These are phyloP conservation scores for Agapanthus africanus DNA, from an alignment of 106 monocot genomes.

Conservation along the genomic window DNA sequence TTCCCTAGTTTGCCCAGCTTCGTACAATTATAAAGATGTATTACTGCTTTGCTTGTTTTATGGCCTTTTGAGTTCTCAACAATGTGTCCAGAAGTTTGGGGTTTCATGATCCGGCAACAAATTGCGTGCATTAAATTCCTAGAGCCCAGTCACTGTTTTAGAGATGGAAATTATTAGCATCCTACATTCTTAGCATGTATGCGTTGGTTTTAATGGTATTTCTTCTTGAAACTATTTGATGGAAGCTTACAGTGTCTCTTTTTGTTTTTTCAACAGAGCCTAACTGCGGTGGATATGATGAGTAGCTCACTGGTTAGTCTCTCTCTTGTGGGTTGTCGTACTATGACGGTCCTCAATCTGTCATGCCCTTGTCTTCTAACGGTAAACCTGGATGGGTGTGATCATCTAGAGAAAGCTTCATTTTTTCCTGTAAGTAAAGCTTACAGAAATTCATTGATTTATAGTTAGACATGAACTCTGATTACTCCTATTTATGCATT, in stretches of 20 bases:
- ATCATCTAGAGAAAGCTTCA: constrained; percentile 80
- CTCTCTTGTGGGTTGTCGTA: constrained; percentile 83
- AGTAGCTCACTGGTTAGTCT: constrained; percentile 59
- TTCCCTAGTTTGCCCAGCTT: no score
- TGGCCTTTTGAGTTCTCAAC: no score
- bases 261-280: constrained; percentile 27
- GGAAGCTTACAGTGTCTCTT: background rate
- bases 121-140: no score
- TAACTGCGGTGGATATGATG: constrained; percentile 47
- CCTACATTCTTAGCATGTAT: background rate
- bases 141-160: no score
- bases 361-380: constrained; percentile 77
- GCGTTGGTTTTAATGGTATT: background rate
- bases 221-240: background rate
- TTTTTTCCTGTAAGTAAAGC: constrained; percentile 67
- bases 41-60: no score
- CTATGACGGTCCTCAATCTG: constrained; percentile 59
- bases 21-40: no score
- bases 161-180: background rate
- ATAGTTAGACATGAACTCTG: no score
- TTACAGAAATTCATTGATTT: background rate
- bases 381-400: constrained; percentile 84
- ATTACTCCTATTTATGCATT: no score
- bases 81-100: no score
- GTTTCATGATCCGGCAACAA: no score